Conservation (phyloP, 2,329 filamentous ascomycete species). For the Fonsecaea pedrosoi region DNA sequence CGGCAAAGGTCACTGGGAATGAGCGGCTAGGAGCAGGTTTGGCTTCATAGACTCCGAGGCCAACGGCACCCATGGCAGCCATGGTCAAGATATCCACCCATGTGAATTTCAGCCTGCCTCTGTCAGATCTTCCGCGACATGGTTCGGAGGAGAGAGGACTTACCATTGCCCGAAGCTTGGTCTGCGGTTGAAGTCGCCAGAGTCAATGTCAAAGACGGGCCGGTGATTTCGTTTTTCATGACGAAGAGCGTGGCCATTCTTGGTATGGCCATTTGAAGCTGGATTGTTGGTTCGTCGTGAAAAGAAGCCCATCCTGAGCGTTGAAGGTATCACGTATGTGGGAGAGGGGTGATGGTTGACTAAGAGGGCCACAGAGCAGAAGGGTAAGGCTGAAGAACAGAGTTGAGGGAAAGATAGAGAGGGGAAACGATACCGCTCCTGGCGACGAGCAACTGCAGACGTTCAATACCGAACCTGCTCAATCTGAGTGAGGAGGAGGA, state of each 20-base stretch:
- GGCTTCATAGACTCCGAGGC: conserved; percentile 66
- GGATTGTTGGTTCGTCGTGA: conserved; percentile 21
- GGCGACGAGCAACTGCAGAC: conserved; percentile 7
- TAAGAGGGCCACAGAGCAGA: neutral
- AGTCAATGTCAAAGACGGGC: conserved; percentile 35
- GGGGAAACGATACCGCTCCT: neutral
- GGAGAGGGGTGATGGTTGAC: neutral
- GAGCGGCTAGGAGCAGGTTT: conserved; percentile 71
- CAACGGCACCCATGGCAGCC: conserved; percentile 68
- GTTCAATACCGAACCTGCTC: conserved; percentile 14
- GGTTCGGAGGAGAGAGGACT: neutral
- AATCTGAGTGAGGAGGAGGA: neutral
- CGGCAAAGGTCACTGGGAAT: conserved; percentile 70
- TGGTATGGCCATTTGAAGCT: conserved; percentile 19
- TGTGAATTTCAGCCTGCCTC: conserved; percentile 55
- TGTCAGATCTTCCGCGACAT: neutral
- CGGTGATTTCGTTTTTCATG: conserved; percentile 10
- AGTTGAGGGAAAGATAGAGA: conserved; percentile 1
- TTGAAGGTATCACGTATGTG: conserved; percentile 8
- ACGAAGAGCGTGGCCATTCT: conserved; percentile 16
- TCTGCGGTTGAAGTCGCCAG: conserved; percentile 55
- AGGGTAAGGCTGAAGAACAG: neutral
- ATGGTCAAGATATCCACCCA: conserved; percentile 74
- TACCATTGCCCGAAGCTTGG: conserved; percentile 74
- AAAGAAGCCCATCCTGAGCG: conserved; percentile 33